Evolutionary conservation across 2,329 filamentous ascomycete genomes (phyloP), one percentile per base, ranked within the genome.

Genomic region (Oidium heveae): DNA sequence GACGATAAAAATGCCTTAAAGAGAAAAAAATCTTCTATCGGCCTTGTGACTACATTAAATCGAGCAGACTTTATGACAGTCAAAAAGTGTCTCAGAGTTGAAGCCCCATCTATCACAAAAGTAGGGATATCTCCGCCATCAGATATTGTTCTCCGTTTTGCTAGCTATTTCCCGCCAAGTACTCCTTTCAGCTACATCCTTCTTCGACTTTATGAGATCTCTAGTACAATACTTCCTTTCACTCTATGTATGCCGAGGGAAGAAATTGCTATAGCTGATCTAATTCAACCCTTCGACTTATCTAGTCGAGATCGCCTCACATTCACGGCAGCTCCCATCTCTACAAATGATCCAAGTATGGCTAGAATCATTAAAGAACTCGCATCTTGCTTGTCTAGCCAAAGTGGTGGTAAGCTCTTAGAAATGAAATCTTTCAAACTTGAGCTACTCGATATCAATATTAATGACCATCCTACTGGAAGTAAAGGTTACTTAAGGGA

Each of bases 171-270:
- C 61, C 86, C 88, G 0, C 75, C 79, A 0, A 74, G 76, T 6
- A 88, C 85, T 0, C 86, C 88, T 0, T 83, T 96, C 60, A 82
- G 80, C 58, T 94, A 87, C 63, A 79, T 96, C 56, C 68, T 96
- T 55, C 72, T 80, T 57, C 82, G 84, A 2, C 71, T 96, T 52
- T 73, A 82, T 58, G 80, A 86, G 55, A 72, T 89, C 9, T 53
- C 57, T 2, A 70, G 72, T 32, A 69, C 84, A 10, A 76, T 80
- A 54, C 67, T 73, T 0, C 73, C 75, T 1, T 96, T 86, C 66
- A 77, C 82, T 59, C 69, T 96, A 52, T 86, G 82, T 61, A 68
- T 71, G 13, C 66, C 86, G 9, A 71, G 71, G 54, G 77, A 81
- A 9, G 50, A 74, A 57, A 67, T 89, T 18, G 69, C 72, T 36